Conservation (phyloP, 2,329 filamentous ascomycete genomes). For the Pezicula neosporulosa region DNA sequence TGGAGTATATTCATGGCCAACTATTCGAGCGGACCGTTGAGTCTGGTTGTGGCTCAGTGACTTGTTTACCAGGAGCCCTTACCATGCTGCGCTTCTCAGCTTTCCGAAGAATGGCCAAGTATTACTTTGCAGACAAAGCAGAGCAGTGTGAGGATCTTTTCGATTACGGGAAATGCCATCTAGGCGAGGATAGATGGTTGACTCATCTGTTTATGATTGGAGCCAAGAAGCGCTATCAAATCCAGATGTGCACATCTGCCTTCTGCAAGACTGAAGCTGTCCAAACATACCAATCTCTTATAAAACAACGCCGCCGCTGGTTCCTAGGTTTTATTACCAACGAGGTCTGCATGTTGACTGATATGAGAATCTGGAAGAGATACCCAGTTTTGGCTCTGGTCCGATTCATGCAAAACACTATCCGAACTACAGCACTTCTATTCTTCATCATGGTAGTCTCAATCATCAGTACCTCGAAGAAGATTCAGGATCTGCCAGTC, state of each 20-base stretch:
- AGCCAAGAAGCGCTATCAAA: constrained; percentile 88
- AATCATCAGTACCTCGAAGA: constrained; percentile 78
- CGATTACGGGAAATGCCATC: constrained; percentile 91
- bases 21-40: constrained; percentile 95
- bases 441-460: constrained; percentile 94
- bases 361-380: constrained; percentile 84
- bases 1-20: constrained; percentile 97
- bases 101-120: constrained; percentile 94
- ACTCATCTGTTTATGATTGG: constrained; percentile 99
- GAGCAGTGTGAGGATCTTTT: constrained; percentile 95
- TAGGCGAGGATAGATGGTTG: constrained; percentile 94
- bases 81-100: constrained; percentile 96
- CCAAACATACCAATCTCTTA: constrained; percentile 76
- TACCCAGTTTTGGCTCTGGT: constrained; percentile 86
- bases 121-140: constrained; percentile 96
- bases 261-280: constrained; percentile 99
- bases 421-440: constrained; percentile 86
- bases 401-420: constrained; percentile 93
- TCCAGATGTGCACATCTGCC: constrained; percentile 94
- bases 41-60: constrained; percentile 89
- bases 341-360: constrained; percentile 96
- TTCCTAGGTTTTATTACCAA: constrained; percentile 98
- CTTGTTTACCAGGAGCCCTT: constrained; percentile 89
- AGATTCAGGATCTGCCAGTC: constrained; percentile 74
- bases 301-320: constrained; percentile 95